Evolutionary conservation across 495 filamentous ascomycete species (phyloP), one percentile per base, ranked within the genome.

Genomic region (Daldinia decipiens): DNA sequence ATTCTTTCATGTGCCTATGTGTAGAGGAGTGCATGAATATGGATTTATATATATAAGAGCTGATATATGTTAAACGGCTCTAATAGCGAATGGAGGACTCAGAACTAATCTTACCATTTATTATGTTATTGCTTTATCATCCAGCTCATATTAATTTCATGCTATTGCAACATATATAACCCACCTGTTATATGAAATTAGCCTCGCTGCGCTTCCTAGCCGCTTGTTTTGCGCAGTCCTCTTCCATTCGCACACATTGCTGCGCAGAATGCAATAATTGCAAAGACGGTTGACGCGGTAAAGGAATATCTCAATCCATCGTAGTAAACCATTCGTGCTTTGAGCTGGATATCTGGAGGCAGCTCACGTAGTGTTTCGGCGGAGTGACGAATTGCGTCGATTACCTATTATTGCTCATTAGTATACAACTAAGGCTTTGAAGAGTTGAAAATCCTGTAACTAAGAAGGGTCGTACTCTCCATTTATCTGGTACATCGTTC

Each of bases 401-500:
- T 86, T 45, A 89, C 75, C 87, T 89, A 74, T 5, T 26, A 67
- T 17, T 32, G n/a, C 40, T 40, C 38, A 43, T 67, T 11, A 50
- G 39, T 39, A 57, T 47, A 5, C 62, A 34, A 11, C 39, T 76
- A 51, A 70, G 64, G 8, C 4, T 24, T 80, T 73, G 75, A 71
- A 66, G 43, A 24, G 39, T 5, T 40, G 26, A n/a, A 40, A 57
- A 51, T 55, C 9, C 29, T n/a, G 40, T 56, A 24, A 51, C 31
- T 55, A 71, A 76, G 70, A 79, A 79, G 79, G 76, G 78, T 74
- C 81, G 78, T 87, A 90, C 88, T 86, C 85, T 88, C 84, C 84
- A 84, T 86, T 88, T 89, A 71, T 90, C 82, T 79, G 87, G 85
- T 81, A 89, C 81, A 80, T 83, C 86, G 79, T 81, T 82, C 80